Evolutionary conservation across 306 rosid genomes (phyloP).

Genomic region (Prunus davidiana): DNA sequence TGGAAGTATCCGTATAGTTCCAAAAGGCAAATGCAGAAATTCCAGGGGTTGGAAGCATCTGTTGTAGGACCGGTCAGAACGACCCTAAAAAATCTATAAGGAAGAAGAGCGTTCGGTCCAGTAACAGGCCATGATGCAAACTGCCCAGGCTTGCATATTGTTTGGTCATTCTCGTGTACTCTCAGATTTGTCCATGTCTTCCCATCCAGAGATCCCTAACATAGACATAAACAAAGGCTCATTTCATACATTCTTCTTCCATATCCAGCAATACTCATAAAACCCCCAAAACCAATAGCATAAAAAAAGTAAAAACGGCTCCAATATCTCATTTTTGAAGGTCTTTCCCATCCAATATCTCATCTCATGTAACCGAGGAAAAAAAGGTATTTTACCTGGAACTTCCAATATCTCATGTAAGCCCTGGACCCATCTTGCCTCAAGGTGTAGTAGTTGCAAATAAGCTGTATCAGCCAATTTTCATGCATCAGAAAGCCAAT

Average conservation of each 20-base stretch:
- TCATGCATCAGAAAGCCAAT: conserved; percentile 20
- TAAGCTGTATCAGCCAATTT: conserved; percentile 52
- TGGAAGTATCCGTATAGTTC: conserved; percentile 85
- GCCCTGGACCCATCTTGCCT: conserved; percentile 92
- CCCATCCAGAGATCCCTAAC: conserved; percentile 84
- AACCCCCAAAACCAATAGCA: background rate
- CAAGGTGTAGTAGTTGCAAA: conserved; percentile 89
- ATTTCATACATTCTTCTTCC: background rate
- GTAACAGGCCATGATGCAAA: conserved; percentile 86
- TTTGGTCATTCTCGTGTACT: conserved; percentile 75
- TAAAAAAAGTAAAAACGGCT: background rate
- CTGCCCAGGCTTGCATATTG: conserved; percentile 78
- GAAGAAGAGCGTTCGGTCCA: conserved; percentile 74
- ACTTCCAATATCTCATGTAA: conserved; percentile 72
- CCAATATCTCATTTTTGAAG: background rate
- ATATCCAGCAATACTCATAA: background rate
- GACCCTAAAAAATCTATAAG: conserved; percentile 73
- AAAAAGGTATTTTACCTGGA: conserved; percentile 49
- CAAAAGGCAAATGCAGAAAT: conserved; percentile 70
- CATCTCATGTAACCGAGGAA: conserved; percentile 4
- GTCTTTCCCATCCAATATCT: conserved; percentile 68
- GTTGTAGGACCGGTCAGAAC: conserved; percentile 61
- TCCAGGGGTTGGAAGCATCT: conserved; percentile 71
- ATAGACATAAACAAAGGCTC: background rate
- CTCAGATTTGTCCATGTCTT: conserved; percentile 73